Evolutionary conservation across 2,329 filamentous ascomycete genomes (phyloP), one percentile per base, ranked within the genome.

Genomic region (Fusarium sp.): DNA sequence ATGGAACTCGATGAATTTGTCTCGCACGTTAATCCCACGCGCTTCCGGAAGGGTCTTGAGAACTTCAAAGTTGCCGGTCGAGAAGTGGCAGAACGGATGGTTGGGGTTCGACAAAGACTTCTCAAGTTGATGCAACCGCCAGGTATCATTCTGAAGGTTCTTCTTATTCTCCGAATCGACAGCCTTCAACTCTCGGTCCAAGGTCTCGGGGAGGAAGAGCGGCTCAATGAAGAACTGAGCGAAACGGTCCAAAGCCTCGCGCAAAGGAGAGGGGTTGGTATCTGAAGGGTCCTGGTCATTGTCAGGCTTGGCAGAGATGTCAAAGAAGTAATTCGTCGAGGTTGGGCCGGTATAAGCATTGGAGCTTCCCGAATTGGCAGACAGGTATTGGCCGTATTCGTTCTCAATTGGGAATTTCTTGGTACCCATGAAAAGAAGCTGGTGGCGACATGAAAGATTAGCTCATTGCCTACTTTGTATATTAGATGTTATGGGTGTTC

Each of bases 141-240:
- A 97, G 58, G 88, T 87, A 76, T 98, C 95, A 77, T 89, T 95
- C 81, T 98, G 95, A 49, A 98, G 83, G 73, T 98, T 98, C 87
- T 98, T 98, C 86, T 97, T 97, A 82, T 98, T 97, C 80, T 98
- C 95, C 7, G 94, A 97, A 76, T 98, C 94, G 20, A 98, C 95
- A 1, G 95, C 95, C 70, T 88, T 90, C 66, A 98, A 84, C 81
- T 98, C 95, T 50, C 95, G 88, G 74, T 98, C 95, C 49, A 98
- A 80, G 0, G 94, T 96, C 69, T 90, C 93, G 55, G 91, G 90
- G 11, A 97, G 85, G 78, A 98, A 98, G 34, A 98, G 85, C 0
- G 95, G 95, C 66, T 92, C 88, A 69, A 97, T 91, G 79, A 98
- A 98, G 81, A 98, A 98, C 78, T 97, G 94, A 14, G 95, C 92